Evolutionary conservation across 139 green algal species (phyloP), one percentile per base, ranked within the genome.

Genomic region (Spirogloea muscicola): DNA sequence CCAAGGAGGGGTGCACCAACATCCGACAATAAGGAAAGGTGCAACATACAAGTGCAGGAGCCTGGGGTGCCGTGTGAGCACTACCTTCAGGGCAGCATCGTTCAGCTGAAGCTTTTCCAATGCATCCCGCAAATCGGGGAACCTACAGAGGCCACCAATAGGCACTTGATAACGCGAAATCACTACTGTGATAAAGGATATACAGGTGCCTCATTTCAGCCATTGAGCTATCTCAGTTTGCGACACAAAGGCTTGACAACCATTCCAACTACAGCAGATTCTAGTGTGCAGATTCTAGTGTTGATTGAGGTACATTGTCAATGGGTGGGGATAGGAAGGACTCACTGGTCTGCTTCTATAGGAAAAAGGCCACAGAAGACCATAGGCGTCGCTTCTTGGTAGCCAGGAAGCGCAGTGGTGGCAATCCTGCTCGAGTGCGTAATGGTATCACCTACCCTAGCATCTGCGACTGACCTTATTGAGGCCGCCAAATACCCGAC

Each of bases 321-420:
- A n/a, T n/a, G n/a, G n/a, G n/a, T n/a, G n/a, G n/a, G n/a, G n/a
- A n/a, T n/a, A n/a, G n/a, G n/a, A n/a, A n/a, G n/a, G n/a, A n/a
- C n/a, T n/a, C n/a, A n/a, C 72, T 89, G 77, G 68, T 94, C 69
- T 46, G 62, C 65, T 13, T 86, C 77, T 33, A 77, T 94, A 43
- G 94, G 94, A 82, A 98, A 98, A 25, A 98, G 86, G 29, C 94
- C 94, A 79, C 91, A 97, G 86, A 93, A 98, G 61, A 98, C 94
- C 91, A 96, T 97, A 4, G 94, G 92, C 87, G 87, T 82, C 29
- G 91, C 91, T 57, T 97, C 89, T 74, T 25, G 33, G 42, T 63
- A 63, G 34, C 64, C 64, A 3, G 42, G 64, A 3, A 73, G 48
- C 0, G 2, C 3, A 31, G 86, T 58, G 6, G 58, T 36, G 3